Percentiles rank a stretch among this genome's conserved stretches.
Evolutionary conservation across 164 flowering plant genomes (phyloP).

Genomic region (Berberis thunbergii): DNA sequence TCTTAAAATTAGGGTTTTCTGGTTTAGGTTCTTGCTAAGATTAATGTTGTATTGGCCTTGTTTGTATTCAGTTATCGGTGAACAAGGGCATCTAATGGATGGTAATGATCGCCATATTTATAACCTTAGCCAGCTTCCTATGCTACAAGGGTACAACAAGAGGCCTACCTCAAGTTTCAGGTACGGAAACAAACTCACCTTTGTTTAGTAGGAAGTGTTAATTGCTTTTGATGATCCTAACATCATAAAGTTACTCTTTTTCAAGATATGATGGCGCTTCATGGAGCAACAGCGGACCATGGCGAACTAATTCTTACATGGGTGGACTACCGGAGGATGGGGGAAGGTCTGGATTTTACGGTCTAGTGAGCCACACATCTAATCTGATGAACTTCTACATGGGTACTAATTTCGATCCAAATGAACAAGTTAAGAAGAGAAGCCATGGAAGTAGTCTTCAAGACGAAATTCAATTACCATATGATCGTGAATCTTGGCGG

Average conservation of each 20-base stretch:
- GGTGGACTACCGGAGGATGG: not conserved
- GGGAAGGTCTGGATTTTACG: conserved; percentile 1
- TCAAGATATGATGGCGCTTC: conserved; percentile 32
- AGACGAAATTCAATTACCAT: conserved; percentile 7
- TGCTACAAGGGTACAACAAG: conserved; percentile 36
- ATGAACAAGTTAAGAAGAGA: conserved; percentile 5
- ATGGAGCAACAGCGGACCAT: conserved; percentile 27
- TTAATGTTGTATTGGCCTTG: no score
- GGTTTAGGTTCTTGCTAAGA: no score
- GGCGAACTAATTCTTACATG: conserved; percentile 9
- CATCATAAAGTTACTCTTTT: not conserved
- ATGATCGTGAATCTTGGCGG: conserved; percentile 7
- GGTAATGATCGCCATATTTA: conserved; percentile 33
- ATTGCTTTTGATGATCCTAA: not conserved
- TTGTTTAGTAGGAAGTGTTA: not conserved
- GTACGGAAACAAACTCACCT: conserved; percentile 13
- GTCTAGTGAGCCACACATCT: not conserved
- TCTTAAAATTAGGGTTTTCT: no score
- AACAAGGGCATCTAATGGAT: conserved; percentile 29
- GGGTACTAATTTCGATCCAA: not conserved
- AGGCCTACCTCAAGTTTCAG: conserved; percentile 28
- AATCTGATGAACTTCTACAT: conserved; percentile 3
- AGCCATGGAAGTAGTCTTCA: not conserved
- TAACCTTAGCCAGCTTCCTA: conserved; percentile 46
- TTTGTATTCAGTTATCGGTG: conserved; percentile 20